Base-by-base conservation (phyloP, 179 eudicot genomes). In the Silene noctiflora region DNA sequence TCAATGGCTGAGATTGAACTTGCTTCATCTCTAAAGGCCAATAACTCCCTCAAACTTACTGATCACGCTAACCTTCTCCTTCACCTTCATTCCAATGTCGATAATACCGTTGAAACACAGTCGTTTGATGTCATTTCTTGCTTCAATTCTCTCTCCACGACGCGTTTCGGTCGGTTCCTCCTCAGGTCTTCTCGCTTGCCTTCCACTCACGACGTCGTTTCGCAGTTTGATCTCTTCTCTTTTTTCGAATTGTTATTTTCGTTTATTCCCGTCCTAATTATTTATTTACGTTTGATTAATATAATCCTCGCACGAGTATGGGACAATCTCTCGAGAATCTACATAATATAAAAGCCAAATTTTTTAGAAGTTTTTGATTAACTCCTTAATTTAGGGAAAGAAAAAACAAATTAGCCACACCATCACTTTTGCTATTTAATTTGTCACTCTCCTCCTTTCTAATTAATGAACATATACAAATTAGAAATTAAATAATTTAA, bases 151-250 rank as follows among this genome's bases (percentile, higher is more conserved):
- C 91, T 91, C 60, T 71, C 82, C 3, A 89, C 98, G 9, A 70
- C 78, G 31, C 84, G 92, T 44, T 90, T 94, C 68, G 98, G 97
- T 31, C 84, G 89, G 25, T 81, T 91, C 73, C 82, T 91, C 11
- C 69, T 94, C 73, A 91, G 89, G 89, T 94, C 98, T 70, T 91
- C 91, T 11, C 82, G 86, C 68, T 78, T 91, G 82, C 76, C 88
- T 24, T 90, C 98, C 4, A 94, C 98, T 6, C 98, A 92, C 63
- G 98, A 92, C 76, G 84, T 92, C n/a, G 87, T 90, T 75, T 90
- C 97, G 13, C 85, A 80, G 98, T 94, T 68, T 83, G 90, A 76
- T 7, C 17, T 12, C 12, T 5, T n/a, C 0, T 59, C 22, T 46
- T 10, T 7, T 8, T 66, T 78, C 11, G 19, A 19, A 46, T 46